Base-by-base conservation (phyloP, 2,329 filamentous ascomycete species). In the Calonectria fujianensis region DNA sequence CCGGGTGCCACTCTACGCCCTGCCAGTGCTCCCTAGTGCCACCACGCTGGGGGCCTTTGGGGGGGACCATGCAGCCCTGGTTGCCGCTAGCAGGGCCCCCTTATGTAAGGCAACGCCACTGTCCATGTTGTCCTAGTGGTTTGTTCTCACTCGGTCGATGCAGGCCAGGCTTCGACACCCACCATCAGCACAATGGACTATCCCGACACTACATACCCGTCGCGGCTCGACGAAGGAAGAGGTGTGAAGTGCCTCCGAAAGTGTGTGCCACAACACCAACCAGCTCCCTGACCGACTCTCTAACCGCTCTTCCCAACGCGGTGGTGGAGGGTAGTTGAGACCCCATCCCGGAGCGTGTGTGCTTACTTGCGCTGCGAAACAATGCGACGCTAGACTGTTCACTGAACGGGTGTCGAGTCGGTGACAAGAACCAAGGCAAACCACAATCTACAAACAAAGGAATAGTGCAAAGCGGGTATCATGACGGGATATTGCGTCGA, bases 21-120 rank as follows among this genome's bases (percentile, higher is more conserved):
- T 65, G 61, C 61, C 61, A 65, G 61, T 29, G 41, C 61, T 65
- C 35, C 35, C 37, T 69, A 69, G 66, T 69, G 35, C 35, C 65
- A 57, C 65, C 51, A 61, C 59, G 20, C 52, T 64, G 70, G 54
- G 39, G 45, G 45, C 16, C 32, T 27, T 45, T n/a, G 13, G 48
- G 65, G 65, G 68, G 68, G 57, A 35, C 35, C n/a, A 57, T 32
- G 37, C 37, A 35, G 39, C 69, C 74, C 51, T 9, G 57, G 32
- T 63, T 63, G 37, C 35, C 57, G 65, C 74, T 50, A 70, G 73
- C 45, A 70, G 52, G 68, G 74, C 51, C 61, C 51, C 61, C 74
- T 77, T 76, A 76, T 74, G 75, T 77, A 76, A 77, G 74, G 75
- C 74, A 69, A 77, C 70, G 74, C 77, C 78, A 75, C 77, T 72